Evolutionary conservation across 2,329 filamentous ascomycete species (phyloP).

Genomic region (Xylaria sp.): DNA sequence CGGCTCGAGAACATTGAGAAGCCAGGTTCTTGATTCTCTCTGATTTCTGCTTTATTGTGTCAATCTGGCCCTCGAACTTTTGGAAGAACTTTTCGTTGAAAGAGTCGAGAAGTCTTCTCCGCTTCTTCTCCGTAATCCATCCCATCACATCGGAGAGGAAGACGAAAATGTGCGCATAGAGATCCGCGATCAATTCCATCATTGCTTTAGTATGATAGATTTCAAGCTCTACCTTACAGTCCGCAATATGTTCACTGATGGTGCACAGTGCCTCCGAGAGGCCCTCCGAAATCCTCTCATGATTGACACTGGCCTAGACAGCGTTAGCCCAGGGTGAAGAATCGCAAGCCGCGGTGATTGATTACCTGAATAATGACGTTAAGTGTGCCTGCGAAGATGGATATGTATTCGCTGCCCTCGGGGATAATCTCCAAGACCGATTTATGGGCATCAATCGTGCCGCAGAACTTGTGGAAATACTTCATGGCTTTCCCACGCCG

Average conservation of each 20-base stretch:
- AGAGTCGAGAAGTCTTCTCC: slow-evolving; percentile 22
- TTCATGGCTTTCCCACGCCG: slow-evolving; percentile 19
- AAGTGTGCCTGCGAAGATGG: slow-evolving; percentile 33
- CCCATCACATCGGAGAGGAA: slow-evolving; percentile 25
- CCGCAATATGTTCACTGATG: too few relatives aligned
- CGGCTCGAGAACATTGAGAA: too few relatives aligned
- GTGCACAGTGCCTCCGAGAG: slow-evolving; percentile 19
- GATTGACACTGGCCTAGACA: slow-evolving; percentile 19
- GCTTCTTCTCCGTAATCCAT: slow-evolving; percentile 21
- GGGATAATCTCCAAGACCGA: slow-evolving; percentile 38
- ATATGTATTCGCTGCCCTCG: slow-evolving; percentile 40
- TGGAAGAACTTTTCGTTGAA: slow-evolving; percentile 23
- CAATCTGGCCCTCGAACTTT: too few relatives aligned
- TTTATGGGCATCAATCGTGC: slow-evolving; percentile 32
- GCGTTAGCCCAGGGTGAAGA: not conserved
- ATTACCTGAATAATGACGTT: slow-evolving; percentile 38
- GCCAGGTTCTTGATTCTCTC: too few relatives aligned
- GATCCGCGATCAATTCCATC: slow-evolving; percentile 17
- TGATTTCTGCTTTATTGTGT: too few relatives aligned
- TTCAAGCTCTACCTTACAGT: slow-evolving; percentile 15
- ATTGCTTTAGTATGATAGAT: slow-evolving; percentile 19
- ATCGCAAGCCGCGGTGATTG: not conserved
- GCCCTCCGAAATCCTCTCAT: slow-evolving; percentile 22
- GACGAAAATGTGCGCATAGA: slow-evolving; percentile 23
- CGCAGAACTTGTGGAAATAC: slow-evolving; percentile 38